A percentile compares a stretch with the other conserved stretches of the same genome.
Conservation (phyloP, 2,329 filamentous ascomycete species). For the Beauveria australis region DNA sequence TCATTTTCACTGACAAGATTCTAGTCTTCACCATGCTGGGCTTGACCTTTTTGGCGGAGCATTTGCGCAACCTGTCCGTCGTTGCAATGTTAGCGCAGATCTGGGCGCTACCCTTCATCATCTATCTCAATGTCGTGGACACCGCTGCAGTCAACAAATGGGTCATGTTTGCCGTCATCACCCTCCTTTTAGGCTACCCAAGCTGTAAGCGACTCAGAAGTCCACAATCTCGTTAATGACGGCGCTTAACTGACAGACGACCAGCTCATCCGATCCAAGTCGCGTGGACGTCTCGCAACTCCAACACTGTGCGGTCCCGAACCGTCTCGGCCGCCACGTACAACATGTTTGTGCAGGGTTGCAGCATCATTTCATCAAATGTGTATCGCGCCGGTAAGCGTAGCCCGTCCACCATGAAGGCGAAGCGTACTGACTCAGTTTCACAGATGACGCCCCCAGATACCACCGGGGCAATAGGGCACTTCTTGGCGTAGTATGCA, state of each 20-base stretch:
- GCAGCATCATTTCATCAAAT: constrained; percentile 24
- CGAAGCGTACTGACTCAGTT: background rate
- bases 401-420: constrained; percentile 18
- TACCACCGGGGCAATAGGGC: constrained; percentile 39
- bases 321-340: constrained; percentile 51
- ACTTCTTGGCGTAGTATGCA: constrained; percentile 37
- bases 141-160: constrained; percentile 21
- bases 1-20: background rate
- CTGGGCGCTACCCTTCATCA: constrained; percentile 46
- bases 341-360: constrained; percentile 35
- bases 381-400: constrained; percentile 16
- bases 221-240: background rate
- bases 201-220: constrained; percentile 17
- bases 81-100: constrained; percentile 37
- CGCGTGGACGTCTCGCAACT: constrained; percentile 49
- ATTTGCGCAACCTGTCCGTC: constrained; percentile 32
- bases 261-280: constrained; percentile 44
- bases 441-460: constrained; percentile 20
- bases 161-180: constrained; percentile 27
- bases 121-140: constrained; percentile 32
- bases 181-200: constrained; percentile 26
- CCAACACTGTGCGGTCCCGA: constrained; percentile 48
- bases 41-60: constrained; percentile 38
- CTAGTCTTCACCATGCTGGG: constrained; percentile 32
- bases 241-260: background rate